Evolutionary conservation across 169 alveolate genomes (phyloP), one percentile per base, ranked within the genome.

Genomic region (Plasmodium cynomolgi): DNA sequence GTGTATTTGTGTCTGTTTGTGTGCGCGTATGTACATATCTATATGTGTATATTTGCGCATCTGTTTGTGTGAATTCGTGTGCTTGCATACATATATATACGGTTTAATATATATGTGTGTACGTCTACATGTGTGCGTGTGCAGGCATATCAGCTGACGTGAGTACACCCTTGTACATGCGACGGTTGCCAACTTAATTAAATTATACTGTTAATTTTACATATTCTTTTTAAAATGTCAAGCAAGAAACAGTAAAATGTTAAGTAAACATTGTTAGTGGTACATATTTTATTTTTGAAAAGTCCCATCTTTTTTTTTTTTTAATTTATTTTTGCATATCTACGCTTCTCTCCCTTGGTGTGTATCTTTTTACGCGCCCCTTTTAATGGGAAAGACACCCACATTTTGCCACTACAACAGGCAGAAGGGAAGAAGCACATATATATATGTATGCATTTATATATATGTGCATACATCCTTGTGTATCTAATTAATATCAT

Each of bases 221-320:
- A 56, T 29, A 75, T 86, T 41, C 23, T 62, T 83, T 86, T 86
- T 54, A 34, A 85, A 47, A 39, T 85, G 80, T 74, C 44, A 75
- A 74, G 54, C 7, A 47, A 74, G 23, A 23, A 71, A 62, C 37
- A 83, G 13, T 26, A 83, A 85, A 85, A 71, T 23, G 68, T 75
- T 33, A 75, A 54, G 23, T 26, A 44, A 77, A 75, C 80, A 44
- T 86, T 50, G 23, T 56, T 54, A 86, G 15, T 75, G 31, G 3
- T 85, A 34, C 72, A 44, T 34, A 84, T 84, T 50, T 58, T 82
- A 84, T 84, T 84, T 86, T 77, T 79, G 93, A 50, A 86, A 56
- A 79, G 81, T 37, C 81, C 44, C 11, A 85, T 29, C 62, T 31
- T 85, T 20, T 86, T 54, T 86, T 77, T n/a, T 75, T 26, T 85